Conservation (phyloP, 164 flowering plant species). For the Pachysandra terminalis region DNA sequence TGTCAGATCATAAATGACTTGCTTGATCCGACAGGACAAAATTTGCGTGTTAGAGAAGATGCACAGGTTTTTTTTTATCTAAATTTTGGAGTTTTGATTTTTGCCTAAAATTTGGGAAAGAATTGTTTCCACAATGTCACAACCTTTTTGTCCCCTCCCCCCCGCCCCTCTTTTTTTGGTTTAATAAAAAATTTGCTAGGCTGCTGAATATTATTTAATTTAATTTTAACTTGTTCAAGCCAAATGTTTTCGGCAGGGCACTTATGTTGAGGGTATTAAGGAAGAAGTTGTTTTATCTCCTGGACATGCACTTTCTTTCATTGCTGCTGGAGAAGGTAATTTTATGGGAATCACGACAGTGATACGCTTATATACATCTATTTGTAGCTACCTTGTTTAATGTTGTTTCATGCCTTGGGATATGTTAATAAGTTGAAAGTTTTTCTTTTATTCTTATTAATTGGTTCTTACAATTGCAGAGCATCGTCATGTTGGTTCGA, state of each 20-base stretch:
- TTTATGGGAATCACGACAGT: not conserved
- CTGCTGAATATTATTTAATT: not conserved
- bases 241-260: slow-evolving; percentile 53
- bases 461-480: slow-evolving; percentile 46
- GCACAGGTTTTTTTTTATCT: slow-evolving; percentile 76
- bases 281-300: slow-evolving; percentile 99
- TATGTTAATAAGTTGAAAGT: not conserved
- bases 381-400: too few relatives aligned
- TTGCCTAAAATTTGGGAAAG: too few relatives aligned
- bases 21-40: slow-evolving; percentile 99
- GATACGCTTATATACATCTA: not conserved
- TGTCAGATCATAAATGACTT: slow-evolving; percentile 95
- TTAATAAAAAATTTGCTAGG: not conserved
- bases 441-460: slow-evolving; percentile 2
- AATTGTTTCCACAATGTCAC: not conserved
- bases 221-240: slow-evolving; percentile 3
- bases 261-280: slow-evolving; percentile 99
- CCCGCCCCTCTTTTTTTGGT: not conserved
- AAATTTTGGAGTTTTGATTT: not conserved
- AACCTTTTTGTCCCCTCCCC: too few relatives aligned
- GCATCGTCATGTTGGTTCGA: slow-evolving; percentile 99
- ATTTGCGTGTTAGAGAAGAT: slow-evolving; percentile 97
- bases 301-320: slow-evolving; percentile 97
- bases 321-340: slow-evolving; percentile 99
- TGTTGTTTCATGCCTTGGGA: too few relatives aligned